Evolutionary conservation across 257 asterid species (phyloP), one percentile per base, ranked within the genome.

Genomic region (Plantago ovata): DNA sequence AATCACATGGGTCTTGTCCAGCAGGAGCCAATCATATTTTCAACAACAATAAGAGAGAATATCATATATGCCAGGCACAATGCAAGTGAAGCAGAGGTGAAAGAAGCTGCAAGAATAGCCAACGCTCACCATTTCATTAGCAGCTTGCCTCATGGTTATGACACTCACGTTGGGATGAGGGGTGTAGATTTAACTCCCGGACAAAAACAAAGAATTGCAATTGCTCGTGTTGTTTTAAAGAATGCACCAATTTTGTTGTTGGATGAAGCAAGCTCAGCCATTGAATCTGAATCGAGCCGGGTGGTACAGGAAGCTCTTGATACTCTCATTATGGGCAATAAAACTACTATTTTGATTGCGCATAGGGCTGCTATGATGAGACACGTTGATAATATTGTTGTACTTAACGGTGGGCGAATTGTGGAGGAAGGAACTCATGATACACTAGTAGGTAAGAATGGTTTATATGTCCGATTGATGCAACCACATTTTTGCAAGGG

Each of bases 351-450:
- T 60, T 79, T 93, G 21, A 89, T 93, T 51, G 99, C 97, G n/a
- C 99, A 93, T 60, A 72, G 99, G 32, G 97, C 97, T 43, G 99
- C 99, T 56, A 86, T 89, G 97, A 93, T 93, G 99, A 84, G 97
- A 69, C 99, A 89, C 53, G 99, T 93, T 24, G 99, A 93, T 79
- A 89, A 79, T 65, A 81, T 93, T 55, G 99, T 93, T 56, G 99
- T 93, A 24, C 94, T 93, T 43, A 89, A 93, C 69, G 97, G 99
- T 62, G 99, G 99, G 48, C 66, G 83, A 61, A 93, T 93, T 55
- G 99, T 93, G 45, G 99, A 93, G 82, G 97, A 89, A 72, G 99
- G 99, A 38, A 73, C 84, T 58, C 99, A 93, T 21, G 97, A 86
- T 68, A 59, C 86, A 2, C 74, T 93, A 48, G 70, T 81, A 76